Conservation (phyloP, 148 eudicot species). For the Rhododendron kiyosumense region DNA sequence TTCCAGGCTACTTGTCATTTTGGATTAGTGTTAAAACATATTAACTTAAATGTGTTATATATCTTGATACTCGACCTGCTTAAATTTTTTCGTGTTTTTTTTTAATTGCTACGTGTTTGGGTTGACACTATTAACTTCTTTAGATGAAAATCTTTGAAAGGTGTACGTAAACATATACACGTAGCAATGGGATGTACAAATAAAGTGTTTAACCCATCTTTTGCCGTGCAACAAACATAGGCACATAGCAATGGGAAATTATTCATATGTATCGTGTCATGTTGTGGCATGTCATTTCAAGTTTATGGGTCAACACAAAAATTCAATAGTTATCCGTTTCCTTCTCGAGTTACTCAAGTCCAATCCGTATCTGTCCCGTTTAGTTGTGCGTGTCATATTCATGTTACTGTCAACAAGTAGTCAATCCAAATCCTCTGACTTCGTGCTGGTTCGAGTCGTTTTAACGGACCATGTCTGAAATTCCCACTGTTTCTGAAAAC, state of each 20-base stretch:
- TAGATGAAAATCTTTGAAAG: background rate
- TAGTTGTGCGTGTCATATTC: too few species aligned
- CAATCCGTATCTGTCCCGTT: background rate
- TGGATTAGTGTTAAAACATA: too few species aligned
- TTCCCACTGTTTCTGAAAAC: background rate
- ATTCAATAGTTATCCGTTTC: background rate
- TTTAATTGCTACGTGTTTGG: background rate
- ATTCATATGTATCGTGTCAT: background rate
- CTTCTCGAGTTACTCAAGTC: background rate
- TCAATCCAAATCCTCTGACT: too few species aligned
- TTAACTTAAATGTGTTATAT: background rate
- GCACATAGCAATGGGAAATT: background rate
- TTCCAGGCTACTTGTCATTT: too few species aligned
- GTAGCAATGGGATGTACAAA: background rate
- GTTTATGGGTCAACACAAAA: background rate
- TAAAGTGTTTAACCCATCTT: background rate
- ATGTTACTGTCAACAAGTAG: too few species aligned
- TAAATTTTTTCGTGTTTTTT: too few species aligned
- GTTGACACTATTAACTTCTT: background rate
- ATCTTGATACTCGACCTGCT: background rate
- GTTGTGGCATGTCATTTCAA: background rate
- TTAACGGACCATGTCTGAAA: background rate
- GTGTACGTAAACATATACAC: background rate
- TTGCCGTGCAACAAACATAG: background rate
- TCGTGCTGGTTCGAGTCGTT: too few species aligned